Base-by-base conservation (phyloP, 1,284 basidiomycete genomes). In the Gymnopus androsaceus region DNA sequence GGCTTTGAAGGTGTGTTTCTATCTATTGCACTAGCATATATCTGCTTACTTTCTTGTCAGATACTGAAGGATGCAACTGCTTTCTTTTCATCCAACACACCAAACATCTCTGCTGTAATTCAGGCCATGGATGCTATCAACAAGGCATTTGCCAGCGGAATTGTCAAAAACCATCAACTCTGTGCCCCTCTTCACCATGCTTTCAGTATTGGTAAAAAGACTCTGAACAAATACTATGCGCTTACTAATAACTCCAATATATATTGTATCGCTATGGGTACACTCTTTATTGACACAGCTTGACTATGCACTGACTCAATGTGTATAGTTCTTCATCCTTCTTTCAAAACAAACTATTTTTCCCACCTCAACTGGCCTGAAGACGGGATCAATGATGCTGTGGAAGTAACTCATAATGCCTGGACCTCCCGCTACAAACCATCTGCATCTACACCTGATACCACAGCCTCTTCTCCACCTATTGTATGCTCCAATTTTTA, bases 191-290 rank as follows among this genome's bases (percentile, higher is more conserved):
- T 56, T 9, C 31, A 12, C 15, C 44, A 47, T 1, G 55, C 55
- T 3, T 51, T 60, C 44, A 17, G 50, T n/a, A 49, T 60, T 2
- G 58, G 44, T 0, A 59, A 59, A 41, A n/a, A 46, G 2, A 56
- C 41, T 5, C 3, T 59, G 15, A n/a, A 60, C 49, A 57, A 58
- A 23, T 60, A 60, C 25, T 60, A 58, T 51, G 33, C 51, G 4
- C 23, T 49, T 3, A 60, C 61, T 14, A 59, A 62, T 50, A 42
- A 56, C 36, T 45, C 54, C 12, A 46, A 52, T 33, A 47, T 60
- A 12, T 58, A 56, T 55, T 36, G 54, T 4, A 55, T 60, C 46
- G 61, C 56, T 21, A 62, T 58, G 56, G 40, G 59, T 62, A 44
- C 21, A 59, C n/a, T n/a, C n/a, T 57, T 21, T 37, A 6, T 9